Evolutionary conservation across 768 basidiomycete species (phyloP), one percentile per base, ranked within the genome.

Genomic region (Strobilomyces dryophilus): DNA sequence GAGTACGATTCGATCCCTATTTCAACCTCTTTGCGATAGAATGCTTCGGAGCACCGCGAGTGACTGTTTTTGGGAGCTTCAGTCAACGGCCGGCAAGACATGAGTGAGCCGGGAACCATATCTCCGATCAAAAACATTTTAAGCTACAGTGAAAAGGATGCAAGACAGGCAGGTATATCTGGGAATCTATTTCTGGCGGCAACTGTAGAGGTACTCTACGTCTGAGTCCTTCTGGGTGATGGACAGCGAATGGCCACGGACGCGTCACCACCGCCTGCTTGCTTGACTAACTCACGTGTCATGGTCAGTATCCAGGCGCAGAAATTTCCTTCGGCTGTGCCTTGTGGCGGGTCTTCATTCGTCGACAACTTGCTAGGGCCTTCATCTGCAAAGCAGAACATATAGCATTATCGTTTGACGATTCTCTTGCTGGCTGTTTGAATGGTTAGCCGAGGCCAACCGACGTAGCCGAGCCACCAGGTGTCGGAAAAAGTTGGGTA

Each of bases 161-260:
- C 92, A 94, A 31, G 76, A 76, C 21, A 92, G 87, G 58, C 92
- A 94, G 1, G 83, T 85, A 68, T 94, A 94, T 62, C 83, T 85
- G 17, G 88, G 79, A 57, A 88, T 78, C 61, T 89, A 85, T 62
- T 87, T 76, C 31, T 75, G 77, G 72, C n/a, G n/a, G n/a, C 90
- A 93, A 61, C 90, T 93, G 54, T 14, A 52, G 45, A 20, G 39
- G 24, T 35, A 40, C 24, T 32, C 37, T 48, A 8, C 24, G 24
- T 24, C 24, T 4, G 4, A 18, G 53, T 47, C 41, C 45, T 10
- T 41, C 37, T 40, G 35, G 35, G 35, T 40, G 43, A 31, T 17
- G 29, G 32, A 31, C 14, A 48, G 20, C 17, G 49, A 24, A 24
- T 24, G 24, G 24, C 32, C 43, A 71, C 78, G 52, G 55, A 80